Evolutionary conservation across 441 rosid species (phyloP).

Genomic region (Euphorbia celastroides): DNA sequence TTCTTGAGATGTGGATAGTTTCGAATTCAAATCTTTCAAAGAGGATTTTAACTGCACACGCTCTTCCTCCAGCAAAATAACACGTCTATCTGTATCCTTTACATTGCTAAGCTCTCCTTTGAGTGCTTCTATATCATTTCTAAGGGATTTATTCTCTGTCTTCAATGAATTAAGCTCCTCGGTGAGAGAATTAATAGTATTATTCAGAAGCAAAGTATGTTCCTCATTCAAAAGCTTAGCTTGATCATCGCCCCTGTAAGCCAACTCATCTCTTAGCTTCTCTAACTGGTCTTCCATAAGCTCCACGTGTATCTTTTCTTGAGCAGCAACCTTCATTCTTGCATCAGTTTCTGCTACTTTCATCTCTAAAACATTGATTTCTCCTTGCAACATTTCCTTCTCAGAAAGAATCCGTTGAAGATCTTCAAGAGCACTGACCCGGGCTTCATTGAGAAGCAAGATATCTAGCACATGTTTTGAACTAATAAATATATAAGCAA

Average conservation of each 20-base stretch:
- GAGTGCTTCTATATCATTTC: slow-evolving; percentile 58
- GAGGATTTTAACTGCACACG: slow-evolving; percentile 51
- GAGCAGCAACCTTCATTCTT: slow-evolving; percentile 62
- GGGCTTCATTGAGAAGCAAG: slow-evolving; percentile 81
- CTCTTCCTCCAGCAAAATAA: slow-evolving; percentile 60
- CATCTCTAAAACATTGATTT: slow-evolving; percentile 60
- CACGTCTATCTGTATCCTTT: slow-evolving; percentile 59
- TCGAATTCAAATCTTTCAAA: slow-evolving; percentile 66
- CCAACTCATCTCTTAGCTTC: slow-evolving; percentile 55
- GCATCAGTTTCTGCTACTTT: slow-evolving; percentile 85
- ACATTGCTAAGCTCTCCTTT: slow-evolving; percentile 45
- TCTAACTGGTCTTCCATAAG: slow-evolving; percentile 65
- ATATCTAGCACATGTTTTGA: slow-evolving; percentile 44
- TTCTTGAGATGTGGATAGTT: slow-evolving; percentile 59
- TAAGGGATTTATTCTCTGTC: slow-evolving; percentile 59
- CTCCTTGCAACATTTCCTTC: slow-evolving; percentile 72
- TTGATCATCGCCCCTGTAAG: slow-evolving; percentile 30
- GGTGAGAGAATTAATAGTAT: slow-evolving; percentile 38
- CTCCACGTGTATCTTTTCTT: slow-evolving; percentile 66
- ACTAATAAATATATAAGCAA: slow-evolving; percentile 9
- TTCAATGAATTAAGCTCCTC: slow-evolving; percentile 60
- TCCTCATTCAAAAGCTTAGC: slow-evolving; percentile 25
- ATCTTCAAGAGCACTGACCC: slow-evolving; percentile 67
- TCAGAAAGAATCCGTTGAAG: slow-evolving; percentile 61
- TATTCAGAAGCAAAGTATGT: slow-evolving; percentile 26